phyloP scores from a whole-genome alignment of 768 basidiomycete genomes.

The Tricholoma matsutake region DNA sequence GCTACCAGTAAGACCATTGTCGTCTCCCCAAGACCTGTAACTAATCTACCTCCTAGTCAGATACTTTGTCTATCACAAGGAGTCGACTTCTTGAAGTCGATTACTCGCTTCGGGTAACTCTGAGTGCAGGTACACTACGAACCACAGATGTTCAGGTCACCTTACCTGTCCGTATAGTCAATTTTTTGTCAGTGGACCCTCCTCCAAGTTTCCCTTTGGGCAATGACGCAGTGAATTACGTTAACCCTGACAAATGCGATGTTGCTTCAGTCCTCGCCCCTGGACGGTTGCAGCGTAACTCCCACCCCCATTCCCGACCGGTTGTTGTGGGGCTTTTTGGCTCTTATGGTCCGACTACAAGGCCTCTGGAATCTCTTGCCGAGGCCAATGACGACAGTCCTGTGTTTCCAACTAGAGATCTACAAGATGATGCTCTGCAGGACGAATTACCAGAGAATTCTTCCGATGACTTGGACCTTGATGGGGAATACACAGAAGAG shows the following conservation, averaged over 20 bases:
- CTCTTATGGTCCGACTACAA: neutral
- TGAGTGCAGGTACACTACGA: conserved; percentile 53
- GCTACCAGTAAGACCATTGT: conserved; percentile 59
- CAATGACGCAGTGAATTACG: neutral
- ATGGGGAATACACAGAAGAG: conserved; percentile 5
- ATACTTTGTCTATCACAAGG: conserved; percentile 65
- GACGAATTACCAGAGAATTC: conserved; percentile 1
- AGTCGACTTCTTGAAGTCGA: conserved; percentile 74
- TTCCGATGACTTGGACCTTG: conserved; percentile 3
- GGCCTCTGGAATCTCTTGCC: conserved; percentile 5
- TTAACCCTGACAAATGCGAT: too few relatives aligned
- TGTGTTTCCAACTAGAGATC: neutral
- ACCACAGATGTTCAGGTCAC: conserved; percentile 65
- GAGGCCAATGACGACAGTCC: conserved; percentile 4
- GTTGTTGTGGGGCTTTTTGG: neutral
- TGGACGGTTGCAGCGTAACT: neutral
- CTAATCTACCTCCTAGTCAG: conserved; percentile 42
- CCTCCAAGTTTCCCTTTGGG: conserved; percentile 44
- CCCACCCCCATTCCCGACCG: neutral
- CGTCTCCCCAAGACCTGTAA: neutral
- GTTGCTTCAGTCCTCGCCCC: neutral
- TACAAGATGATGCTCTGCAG: neutral
- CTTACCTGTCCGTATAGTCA: conserved; percentile 75
- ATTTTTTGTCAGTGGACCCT: conserved; percentile 84
- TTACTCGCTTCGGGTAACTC: conserved; percentile 64